A percentile compares a stretch with the other conserved stretches of the same genome.
These are phyloP conservation scores for Candida qinlingensis DNA, from an alignment of 805 yeast species.

Conservation along the genomic window DNA sequence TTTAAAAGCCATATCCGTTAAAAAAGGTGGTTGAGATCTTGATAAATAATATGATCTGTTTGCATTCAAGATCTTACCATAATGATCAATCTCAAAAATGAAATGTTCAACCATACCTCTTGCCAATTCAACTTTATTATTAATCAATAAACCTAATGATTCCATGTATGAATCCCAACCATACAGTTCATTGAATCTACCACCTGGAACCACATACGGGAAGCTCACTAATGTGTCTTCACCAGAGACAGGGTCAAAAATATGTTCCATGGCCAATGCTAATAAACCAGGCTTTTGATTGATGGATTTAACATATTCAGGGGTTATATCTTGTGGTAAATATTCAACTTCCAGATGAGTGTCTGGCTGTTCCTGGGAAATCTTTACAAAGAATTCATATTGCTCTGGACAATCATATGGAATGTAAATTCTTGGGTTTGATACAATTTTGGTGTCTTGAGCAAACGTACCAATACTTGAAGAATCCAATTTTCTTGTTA, in stretches of 20 bases:
- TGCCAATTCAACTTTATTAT: constrained; percentile 63
- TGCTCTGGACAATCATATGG: constrained; percentile 70
- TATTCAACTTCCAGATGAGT: constrained; percentile 65
- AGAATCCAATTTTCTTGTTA: constrained; percentile 67
- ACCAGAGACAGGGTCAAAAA: constrained; percentile 44
- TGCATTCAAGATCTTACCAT: constrained; percentile 91
- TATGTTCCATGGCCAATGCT: constrained; percentile 65
- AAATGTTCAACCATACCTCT: constrained; percentile 90
- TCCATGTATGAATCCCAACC: constrained; percentile 99
- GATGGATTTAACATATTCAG: constrained; percentile 70
- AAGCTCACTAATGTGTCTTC: constrained; percentile 51
- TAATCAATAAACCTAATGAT: constrained; percentile 71
- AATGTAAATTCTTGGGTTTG: constrained; percentile 71
- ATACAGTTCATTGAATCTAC: constrained; percentile 91
- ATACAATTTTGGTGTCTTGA: constrained; percentile 67
- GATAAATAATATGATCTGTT: constrained; percentile 87
- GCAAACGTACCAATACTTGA: constrained; percentile 66
- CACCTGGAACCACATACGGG: constrained; percentile 96
- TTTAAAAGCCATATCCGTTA: constrained; percentile 84
- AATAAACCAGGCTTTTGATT: constrained; percentile 82
- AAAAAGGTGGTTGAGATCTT: constrained; percentile 94
- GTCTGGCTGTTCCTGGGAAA: constrained; percentile 50
- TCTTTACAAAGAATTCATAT: constrained; percentile 55
- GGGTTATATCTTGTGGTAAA: constrained; percentile 69
- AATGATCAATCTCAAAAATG: constrained; percentile 81